phyloP scores from a whole-genome alignment of 169 alveolate genomes.

The Besnoitia besnoiti region DNA sequence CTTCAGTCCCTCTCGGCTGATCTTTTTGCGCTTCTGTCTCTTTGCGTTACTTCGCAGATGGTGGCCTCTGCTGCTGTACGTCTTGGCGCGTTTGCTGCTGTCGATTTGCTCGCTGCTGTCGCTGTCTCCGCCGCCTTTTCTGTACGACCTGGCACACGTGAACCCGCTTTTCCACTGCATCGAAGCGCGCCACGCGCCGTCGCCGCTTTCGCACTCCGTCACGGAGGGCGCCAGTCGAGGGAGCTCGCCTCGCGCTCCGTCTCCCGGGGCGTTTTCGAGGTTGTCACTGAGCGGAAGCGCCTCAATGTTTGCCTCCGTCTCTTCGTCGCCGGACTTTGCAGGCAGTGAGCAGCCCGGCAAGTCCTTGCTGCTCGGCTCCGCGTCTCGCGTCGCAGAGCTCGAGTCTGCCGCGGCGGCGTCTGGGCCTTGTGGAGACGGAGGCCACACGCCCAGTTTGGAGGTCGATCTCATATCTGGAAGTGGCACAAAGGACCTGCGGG shows the following conservation, averaged over 20 bases:
- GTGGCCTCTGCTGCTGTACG: conserved; percentile 66
- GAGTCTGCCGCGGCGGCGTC: no score
- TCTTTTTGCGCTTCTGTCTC: neutral
- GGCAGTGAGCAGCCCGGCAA: no score
- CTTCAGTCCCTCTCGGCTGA: neutral
- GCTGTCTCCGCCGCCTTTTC: conserved; percentile 50
- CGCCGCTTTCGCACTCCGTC: neutral
- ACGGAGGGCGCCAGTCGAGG: neutral
- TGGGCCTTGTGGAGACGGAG: no score
- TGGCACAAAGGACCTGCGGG: no score
- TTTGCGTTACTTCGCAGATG: conserved; percentile 60
- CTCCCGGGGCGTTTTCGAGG: no score
- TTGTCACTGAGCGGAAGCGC: no score
- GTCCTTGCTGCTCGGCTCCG: no score
- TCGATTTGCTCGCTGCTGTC: conserved; percentile 48
- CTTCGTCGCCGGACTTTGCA: no score
- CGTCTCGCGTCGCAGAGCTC: no score
- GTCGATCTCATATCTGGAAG: no score
- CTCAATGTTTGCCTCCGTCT: no score
- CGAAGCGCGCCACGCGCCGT: conserved; percentile 12
- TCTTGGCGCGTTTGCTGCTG: conserved; percentile 64
- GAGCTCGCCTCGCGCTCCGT: neutral
- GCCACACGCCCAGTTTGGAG: no score
- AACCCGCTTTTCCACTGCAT: conserved; percentile 46
- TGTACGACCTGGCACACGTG: conserved; percentile 52